Base-by-base conservation (phyloP, 2,329 filamentous ascomycete genomes). In the Aureobasidium zeae region DNA sequence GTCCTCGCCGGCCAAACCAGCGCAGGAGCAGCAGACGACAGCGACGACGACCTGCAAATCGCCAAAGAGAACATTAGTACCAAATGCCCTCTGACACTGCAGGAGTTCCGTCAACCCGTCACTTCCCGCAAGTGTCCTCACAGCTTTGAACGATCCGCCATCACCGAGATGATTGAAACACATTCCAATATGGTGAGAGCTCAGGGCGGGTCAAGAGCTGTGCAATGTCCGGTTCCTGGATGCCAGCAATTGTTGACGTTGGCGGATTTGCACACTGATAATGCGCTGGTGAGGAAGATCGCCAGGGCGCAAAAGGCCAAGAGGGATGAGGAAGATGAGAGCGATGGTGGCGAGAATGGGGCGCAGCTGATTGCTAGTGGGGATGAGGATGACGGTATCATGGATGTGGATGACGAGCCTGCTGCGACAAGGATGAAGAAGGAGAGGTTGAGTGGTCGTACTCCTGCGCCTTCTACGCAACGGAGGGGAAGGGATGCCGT, bases 41-140 rank as follows among this genome's bases (percentile, higher is more conserved):
- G 72, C 12, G 79, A 82, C 44, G 79, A 83, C 15, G 83, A 88
- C 30, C 68, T 88, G 17, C 72, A 80, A 1, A 72, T 88, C 21
- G 72, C 75, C 20, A 69, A 74, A 36, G 77, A 79, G 49, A 73
- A 71, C 4, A 69, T 79, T 41, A 81, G 76, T 58, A 74, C 81
- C 22, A 79, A 76, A 53, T 88, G 83, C 54, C 81, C 82, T 0
- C 59, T 88, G 15, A 82, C 81, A 0, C 65, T 86, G 51, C 67
- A 68, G 39, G 66, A 73, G 32, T 79, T 86, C 65, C 64, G 67
- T 30, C 72, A 85, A 41, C 83, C 83, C 0, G 77, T 76, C 54
- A 83, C 74, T 44, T 83, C 76, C 53, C 64, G 57, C 11, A 74
- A 75, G 51, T 88, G 83, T 65, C 77, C 74, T 44, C 83, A 88